These are phyloP conservation scores for Delonix regia DNA, from an alignment of 306 rosid genomes.

Conservation along the genomic window DNA sequence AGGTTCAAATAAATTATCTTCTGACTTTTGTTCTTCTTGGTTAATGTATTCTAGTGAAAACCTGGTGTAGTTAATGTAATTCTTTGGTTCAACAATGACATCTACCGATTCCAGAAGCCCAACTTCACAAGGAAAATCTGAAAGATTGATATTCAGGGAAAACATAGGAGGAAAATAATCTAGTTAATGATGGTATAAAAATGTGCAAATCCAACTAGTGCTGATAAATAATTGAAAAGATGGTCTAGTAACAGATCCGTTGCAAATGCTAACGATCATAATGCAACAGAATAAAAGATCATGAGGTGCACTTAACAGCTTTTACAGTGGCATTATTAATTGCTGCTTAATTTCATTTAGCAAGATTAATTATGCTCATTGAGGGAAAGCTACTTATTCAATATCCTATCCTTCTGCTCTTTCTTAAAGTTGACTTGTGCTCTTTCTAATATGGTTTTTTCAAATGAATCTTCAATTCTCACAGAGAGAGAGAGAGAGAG, in stretches of 20 bases:
- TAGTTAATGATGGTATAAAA: conserved; percentile 31
- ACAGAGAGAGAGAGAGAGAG: not conserved
- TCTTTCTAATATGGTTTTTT: conserved; percentile 6
- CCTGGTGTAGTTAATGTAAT: conserved; percentile 54
- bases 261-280: not conserved
- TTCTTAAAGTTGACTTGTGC: conserved; percentile 5
- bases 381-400: conserved; percentile 2
- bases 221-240: conserved; percentile 19
- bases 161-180: conserved; percentile 34
- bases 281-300: not conserved
- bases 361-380: not conserved
- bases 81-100: conserved; percentile 63
- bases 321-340: not conserved
- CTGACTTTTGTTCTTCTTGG: conserved; percentile 49
- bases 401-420: not conserved
- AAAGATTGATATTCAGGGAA: conserved; percentile 30
- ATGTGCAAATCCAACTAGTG: conserved; percentile 16
- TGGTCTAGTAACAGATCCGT: conserved; percentile 13
- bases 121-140: conserved; percentile 87
- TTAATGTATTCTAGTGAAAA: conserved; percentile 71
- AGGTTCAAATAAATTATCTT: conserved; percentile 49
- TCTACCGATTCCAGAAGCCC: conserved; percentile 62
- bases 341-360: not conserved
- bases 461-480: conserved; percentile 13
- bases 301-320: not conserved